Evolutionary conservation across 768 basidiomycete species (phyloP).

Genomic region (Trichaptum fuscoviolaceum): DNA sequence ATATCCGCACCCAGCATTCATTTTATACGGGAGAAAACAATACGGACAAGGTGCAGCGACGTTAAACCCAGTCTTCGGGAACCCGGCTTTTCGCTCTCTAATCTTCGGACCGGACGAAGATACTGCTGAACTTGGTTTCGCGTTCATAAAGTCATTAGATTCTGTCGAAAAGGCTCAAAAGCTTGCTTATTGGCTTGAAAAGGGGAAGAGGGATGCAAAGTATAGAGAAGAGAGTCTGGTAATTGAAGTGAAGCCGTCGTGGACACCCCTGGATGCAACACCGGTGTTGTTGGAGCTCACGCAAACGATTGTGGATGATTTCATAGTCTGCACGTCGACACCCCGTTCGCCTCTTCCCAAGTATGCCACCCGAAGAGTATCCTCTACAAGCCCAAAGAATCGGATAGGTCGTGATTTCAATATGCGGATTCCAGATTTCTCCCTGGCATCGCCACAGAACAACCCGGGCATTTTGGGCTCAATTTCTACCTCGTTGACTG

Average conservation of each 20-base stretch:
- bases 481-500: neutral
- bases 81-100: conserved; percentile 11
- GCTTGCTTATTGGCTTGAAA: conserved; percentile 8
- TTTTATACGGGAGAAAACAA: conserved; percentile 10
- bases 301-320: conserved; percentile 14
- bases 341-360: conserved; percentile 13
- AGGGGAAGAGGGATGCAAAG: conserved; percentile 8
- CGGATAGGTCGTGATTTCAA: conserved; percentile 7
- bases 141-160: conserved; percentile 4
- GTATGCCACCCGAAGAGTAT: neutral
- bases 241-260: conserved; percentile 13
- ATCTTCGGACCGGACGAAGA: conserved; percentile 11
- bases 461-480: neutral
- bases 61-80: conserved; percentile 13
- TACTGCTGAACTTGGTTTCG: neutral
- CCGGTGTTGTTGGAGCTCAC: conserved; percentile 13
- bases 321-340: conserved; percentile 17
- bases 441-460: conserved; percentile 4
- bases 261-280: conserved; percentile 8
- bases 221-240: conserved; percentile 10
- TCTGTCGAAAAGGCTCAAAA: conserved; percentile 12
- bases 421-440: conserved; percentile 13
- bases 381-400: conserved; percentile 4
- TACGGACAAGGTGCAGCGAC: conserved; percentile 10
- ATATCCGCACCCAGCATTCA: conserved; percentile 18